Conservation (phyloP, 257 asterid genomes). For the Verbena officinalis region DNA sequence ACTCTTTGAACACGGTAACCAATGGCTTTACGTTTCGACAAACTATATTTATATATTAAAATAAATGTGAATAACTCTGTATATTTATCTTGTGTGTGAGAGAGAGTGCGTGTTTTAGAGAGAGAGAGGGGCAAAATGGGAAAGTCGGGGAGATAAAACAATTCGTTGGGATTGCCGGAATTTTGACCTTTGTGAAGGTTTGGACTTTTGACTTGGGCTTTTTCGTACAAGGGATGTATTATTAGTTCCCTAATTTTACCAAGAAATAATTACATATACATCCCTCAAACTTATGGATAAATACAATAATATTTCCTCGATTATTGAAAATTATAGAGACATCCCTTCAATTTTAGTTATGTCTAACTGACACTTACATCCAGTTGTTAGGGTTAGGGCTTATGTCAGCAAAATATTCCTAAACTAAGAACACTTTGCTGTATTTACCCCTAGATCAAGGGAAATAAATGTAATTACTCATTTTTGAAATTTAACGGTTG, state of each 20-base stretch:
- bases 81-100: conserved; percentile 2
- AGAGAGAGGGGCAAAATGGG: conserved; percentile 32
- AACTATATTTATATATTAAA: conserved; percentile 23
- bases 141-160: neutral
- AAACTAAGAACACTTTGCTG: too few relatives aligned
- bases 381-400: too few relatives aligned
- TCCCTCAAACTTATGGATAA: neutral
- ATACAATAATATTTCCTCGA: too few relatives aligned
- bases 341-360: too few relatives aligned
- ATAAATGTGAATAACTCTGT: neutral
- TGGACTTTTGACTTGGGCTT: conserved; percentile 1
- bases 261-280: too few relatives aligned
- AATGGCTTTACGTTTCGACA: conserved; percentile 60
- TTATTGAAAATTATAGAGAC: too few relatives aligned
- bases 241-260: neutral
- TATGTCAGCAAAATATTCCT: too few relatives aligned
- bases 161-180: conserved; percentile 61
- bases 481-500: too few relatives aligned
- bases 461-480: too few relatives aligned
- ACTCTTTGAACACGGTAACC: conserved; percentile 63
- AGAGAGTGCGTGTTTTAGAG: too few relatives aligned
- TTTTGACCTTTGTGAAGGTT: conserved; percentile 40
- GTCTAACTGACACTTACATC: too few relatives aligned
- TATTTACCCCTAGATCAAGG: too few relatives aligned
- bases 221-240: neutral